Evolutionary conservation across 2,329 filamentous ascomycete species (phyloP).

Genomic region (Hypoxylon sp.): DNA sequence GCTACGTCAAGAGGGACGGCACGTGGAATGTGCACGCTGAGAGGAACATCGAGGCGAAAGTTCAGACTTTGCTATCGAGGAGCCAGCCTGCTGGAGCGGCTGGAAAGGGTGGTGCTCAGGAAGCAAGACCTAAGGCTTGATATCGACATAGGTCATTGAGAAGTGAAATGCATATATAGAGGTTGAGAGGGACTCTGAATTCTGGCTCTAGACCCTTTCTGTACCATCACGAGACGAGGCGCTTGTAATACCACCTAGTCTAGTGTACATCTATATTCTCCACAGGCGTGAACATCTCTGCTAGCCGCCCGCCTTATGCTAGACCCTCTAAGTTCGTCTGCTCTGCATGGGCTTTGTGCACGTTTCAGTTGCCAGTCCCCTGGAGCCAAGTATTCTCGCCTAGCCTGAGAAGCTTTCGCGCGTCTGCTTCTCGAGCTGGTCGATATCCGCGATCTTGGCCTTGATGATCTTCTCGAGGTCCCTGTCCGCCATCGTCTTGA

Average conservation of each 20-base stretch:
- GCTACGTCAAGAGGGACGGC: conserved; percentile 54
- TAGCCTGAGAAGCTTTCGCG: conserved; percentile 55
- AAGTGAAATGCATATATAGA: background rate
- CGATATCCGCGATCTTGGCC: conserved; percentile 62
- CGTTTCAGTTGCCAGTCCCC: background rate
- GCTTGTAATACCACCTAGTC: conserved; percentile 42
- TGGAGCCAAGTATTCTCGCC: conserved; percentile 24
- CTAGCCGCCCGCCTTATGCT: background rate
- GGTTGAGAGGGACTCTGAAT: conserved; percentile 2
- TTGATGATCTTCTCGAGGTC: conserved; percentile 61
- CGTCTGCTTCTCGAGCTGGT: conserved; percentile 63
- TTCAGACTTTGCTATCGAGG: conserved; percentile 43
- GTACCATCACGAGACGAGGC: conserved; percentile 38
- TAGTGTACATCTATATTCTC: conserved; percentile 44
- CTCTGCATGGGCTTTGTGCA: background rate
- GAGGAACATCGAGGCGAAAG: conserved; percentile 48
- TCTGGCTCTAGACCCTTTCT: conserved; percentile 32
- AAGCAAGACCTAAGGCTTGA: conserved; percentile 35
- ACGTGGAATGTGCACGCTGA: conserved; percentile 48
- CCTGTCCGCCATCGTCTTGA: conserved; percentile 56
- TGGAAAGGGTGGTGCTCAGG: background rate
- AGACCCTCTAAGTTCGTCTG: background rate
- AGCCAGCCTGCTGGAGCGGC: conserved; percentile 1
- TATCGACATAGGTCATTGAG: background rate
- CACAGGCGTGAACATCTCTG: conserved; percentile 24